Percentiles rank a stretch among this genome's conserved stretches.
Conservation (phyloP, 2,329 filamentous ascomycete genomes). For the Aspergillus sp. region DNA sequence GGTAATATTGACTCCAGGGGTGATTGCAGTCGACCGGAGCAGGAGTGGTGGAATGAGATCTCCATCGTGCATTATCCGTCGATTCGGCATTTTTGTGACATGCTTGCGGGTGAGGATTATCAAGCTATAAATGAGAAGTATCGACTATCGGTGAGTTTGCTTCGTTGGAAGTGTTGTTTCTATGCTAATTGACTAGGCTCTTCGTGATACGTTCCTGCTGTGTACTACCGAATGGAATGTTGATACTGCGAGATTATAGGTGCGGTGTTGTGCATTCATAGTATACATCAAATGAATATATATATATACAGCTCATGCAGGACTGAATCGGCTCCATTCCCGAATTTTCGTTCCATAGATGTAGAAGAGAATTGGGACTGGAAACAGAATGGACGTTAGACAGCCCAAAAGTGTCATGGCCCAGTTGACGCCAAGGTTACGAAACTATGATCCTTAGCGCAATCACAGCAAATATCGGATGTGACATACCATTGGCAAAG, state of each 20-base stretch:
- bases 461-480: background rate
- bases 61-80: conserved; percentile 60
- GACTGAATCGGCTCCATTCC: conserved; percentile 33
- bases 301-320: background rate
- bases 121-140: conserved; percentile 51
- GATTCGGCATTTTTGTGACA: conserved; percentile 56
- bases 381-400: conserved; percentile 24
- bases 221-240: conserved; percentile 48
- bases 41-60: conserved; percentile 54
- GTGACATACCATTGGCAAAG: conserved; percentile 8
- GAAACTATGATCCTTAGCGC: conserved; percentile 15
- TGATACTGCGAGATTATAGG: conserved; percentile 11
- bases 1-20: conserved; percentile 19
- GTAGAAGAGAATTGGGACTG: conserved; percentile 40
- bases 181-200: conserved; percentile 22
- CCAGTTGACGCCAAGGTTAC: conserved; percentile 23
- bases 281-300: background rate
- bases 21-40: conserved; percentile 12
- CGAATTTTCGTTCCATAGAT: conserved; percentile 36
- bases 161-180: background rate
- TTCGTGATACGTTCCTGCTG: conserved; percentile 49
- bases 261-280: background rate
- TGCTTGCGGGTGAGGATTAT: conserved; percentile 53
- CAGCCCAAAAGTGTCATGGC: conserved; percentile 23
- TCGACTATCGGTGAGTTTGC: conserved; percentile 37